A percentile compares a stretch with the other conserved stretches of the same genome.
Evolutionary conservation across 306 rosid species (phyloP).

Genomic region (Sechiopsis laciniata): DNA sequence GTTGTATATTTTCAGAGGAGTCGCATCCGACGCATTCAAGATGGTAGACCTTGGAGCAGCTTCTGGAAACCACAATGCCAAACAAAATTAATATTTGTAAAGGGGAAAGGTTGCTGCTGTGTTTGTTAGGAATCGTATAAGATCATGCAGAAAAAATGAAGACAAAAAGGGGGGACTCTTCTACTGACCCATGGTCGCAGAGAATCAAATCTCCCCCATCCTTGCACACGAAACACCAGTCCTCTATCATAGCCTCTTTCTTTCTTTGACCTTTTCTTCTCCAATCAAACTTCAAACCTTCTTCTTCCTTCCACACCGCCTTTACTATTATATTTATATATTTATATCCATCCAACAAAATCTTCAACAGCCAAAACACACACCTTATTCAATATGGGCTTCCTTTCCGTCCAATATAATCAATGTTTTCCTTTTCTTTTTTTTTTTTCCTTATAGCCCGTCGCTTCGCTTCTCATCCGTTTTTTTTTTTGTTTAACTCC

Average conservation of each 20-base stretch:
- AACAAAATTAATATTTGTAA: too few relatives aligned
- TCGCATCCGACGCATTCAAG: constrained; percentile 35
- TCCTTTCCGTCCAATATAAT: background rate
- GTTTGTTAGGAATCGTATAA: too few relatives aligned
- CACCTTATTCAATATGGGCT: background rate
- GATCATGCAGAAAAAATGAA: constrained; percentile 4
- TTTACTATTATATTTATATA: too few relatives aligned
- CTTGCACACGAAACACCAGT: constrained; percentile 54
- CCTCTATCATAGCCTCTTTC: constrained; percentile 23
- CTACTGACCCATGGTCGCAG: constrained; percentile 35
- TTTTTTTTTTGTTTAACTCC: too few relatives aligned
- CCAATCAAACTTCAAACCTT: too few relatives aligned
- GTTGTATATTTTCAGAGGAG: background rate
- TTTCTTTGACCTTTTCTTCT: background rate
- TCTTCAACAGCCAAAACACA: background rate
- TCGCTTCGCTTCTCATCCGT: background rate
- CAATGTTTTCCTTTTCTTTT: background rate
- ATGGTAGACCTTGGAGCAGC: constrained; percentile 56
- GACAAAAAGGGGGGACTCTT: background rate
- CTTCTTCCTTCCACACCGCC: too few relatives aligned
- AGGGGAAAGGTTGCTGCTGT: too few relatives aligned
- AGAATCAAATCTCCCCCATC: constrained; percentile 43
- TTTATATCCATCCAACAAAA: background rate
- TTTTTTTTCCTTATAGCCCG: background rate
- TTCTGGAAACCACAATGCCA: too few relatives aligned